Percentiles rank a stretch among this genome's conserved stretches.
phyloP scores from a whole-genome alignment of 2,329 filamentous ascomycete genomes.

The Fusarium camptoceras region DNA sequence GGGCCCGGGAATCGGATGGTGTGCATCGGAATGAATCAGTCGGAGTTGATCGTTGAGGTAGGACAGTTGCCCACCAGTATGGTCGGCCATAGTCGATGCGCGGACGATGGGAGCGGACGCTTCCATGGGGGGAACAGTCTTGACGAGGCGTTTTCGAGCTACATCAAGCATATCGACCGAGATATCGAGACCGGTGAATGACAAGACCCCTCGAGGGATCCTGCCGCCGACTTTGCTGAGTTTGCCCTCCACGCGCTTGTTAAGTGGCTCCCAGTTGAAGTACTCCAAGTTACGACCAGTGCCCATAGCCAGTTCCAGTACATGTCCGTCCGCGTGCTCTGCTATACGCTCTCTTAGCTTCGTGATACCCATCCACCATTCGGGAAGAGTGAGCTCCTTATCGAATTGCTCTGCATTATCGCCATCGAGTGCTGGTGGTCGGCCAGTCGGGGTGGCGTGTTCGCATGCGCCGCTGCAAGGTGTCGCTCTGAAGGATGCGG shows the following conservation, averaged over 20 bases:
- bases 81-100: slow-evolving; percentile 50
- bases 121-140: slow-evolving; percentile 56
- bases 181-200: slow-evolving; percentile 73
- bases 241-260: slow-evolving; percentile 32
- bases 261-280: slow-evolving; percentile 66
- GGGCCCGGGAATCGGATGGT: slow-evolving; percentile 54
- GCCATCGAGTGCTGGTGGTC: slow-evolving; percentile 59
- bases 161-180: slow-evolving; percentile 70
- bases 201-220: slow-evolving; percentile 54
- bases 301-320: slow-evolving; percentile 72
- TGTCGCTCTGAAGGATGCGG: slow-evolving; percentile 50
- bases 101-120: slow-evolving; percentile 49
- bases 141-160: slow-evolving; percentile 63
- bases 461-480: slow-evolving; percentile 46
- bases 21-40: slow-evolving; percentile 63
- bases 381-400: slow-evolving; percentile 66
- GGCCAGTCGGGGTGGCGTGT: slow-evolving; percentile 59
- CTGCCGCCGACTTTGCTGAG: slow-evolving; percentile 4
- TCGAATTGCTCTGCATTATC: slow-evolving; percentile 68
- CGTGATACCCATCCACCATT: slow-evolving; percentile 68
- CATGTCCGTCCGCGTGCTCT: slow-evolving; percentile 63
- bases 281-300: slow-evolving; percentile 71
- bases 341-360: slow-evolving; percentile 63
- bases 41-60: slow-evolving; percentile 59
- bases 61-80: slow-evolving; percentile 52